A percentile compares a stretch with the other conserved stretches of the same genome.
These are phyloP conservation scores for Monocercomonoides exilis DNA, from an alignment of 78 protist species.

Conservation along the genomic window DNA sequence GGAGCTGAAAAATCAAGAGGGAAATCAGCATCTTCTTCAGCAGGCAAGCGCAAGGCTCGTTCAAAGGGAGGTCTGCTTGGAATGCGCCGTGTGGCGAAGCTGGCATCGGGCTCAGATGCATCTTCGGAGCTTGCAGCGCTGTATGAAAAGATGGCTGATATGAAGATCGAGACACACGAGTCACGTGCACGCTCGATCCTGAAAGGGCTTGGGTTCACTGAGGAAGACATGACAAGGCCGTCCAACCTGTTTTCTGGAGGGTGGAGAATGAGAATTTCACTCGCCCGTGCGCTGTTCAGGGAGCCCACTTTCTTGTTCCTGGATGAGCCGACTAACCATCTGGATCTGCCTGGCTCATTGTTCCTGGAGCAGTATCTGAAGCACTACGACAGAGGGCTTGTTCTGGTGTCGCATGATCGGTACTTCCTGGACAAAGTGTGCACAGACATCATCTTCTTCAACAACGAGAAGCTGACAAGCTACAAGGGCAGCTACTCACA, in stretches of 20 bases:
- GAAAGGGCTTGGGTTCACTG: constrained; percentile 66
- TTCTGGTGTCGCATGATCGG: constrained; percentile 72
- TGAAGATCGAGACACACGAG: constrained; percentile 49
- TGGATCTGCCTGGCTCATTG: constrained; percentile 73
- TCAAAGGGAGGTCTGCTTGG: too few species aligned
- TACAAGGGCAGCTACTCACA: constrained; percentile 51
- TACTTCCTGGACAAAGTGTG: constrained; percentile 74
- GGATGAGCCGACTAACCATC: constrained; percentile 54
- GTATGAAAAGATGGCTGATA: constrained; percentile 57
- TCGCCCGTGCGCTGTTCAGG: constrained; percentile 61
- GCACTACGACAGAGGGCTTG: constrained; percentile 42
- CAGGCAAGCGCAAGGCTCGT: background rate
- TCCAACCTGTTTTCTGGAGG: constrained; percentile 70
- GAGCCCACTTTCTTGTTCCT: constrained; percentile 37
- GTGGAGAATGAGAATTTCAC: constrained; percentile 75
- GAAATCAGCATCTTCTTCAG: background rate
- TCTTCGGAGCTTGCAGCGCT: constrained; percentile 20
- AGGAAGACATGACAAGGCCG: constrained; percentile 28
- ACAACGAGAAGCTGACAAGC: constrained; percentile 35
- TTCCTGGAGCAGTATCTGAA: constrained; percentile 77
- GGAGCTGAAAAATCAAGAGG: background rate
- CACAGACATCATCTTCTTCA: constrained; percentile 63
- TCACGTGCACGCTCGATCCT: constrained; percentile 62
- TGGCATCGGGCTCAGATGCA: background rate
- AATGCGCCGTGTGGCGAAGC: background rate